These are phyloP conservation scores for Diplodia intermedia DNA, from an alignment of 2,329 filamentous ascomycete genomes.

Conservation along the genomic window DNA sequence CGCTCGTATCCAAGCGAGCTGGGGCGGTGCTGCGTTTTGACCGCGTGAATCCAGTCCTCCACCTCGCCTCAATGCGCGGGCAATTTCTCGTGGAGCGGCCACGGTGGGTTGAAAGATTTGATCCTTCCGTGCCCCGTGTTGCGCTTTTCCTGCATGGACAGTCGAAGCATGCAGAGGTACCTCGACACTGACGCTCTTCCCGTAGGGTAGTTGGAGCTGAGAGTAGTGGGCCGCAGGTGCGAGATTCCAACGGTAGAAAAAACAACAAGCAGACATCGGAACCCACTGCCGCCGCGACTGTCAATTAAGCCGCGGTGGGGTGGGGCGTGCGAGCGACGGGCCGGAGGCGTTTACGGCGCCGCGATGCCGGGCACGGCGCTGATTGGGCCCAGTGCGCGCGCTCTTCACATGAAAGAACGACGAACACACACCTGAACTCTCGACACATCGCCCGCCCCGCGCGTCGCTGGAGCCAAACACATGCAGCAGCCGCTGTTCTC, in stretches of 20 bases:
- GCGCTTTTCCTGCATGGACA: too few relatives aligned
- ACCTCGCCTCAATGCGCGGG: neutral
- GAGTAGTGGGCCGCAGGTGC: too few relatives aligned
- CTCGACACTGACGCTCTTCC: too few relatives aligned
- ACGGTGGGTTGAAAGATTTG: neutral
- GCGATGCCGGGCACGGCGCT: conserved; percentile 10
- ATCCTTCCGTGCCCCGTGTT: too few relatives aligned
- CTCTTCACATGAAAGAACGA: conserved; percentile 5
- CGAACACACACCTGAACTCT: neutral
- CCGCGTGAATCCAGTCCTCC: neutral
- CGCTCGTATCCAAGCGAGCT: neutral
- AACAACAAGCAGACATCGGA: too few relatives aligned
- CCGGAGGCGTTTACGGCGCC: neutral
- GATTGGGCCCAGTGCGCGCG: neutral
- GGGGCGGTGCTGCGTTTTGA: conserved; percentile 11
- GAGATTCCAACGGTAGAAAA: too few relatives aligned
- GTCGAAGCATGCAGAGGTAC: too few relatives aligned
- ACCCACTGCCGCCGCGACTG: too few relatives aligned
- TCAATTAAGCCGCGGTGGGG: too few relatives aligned
- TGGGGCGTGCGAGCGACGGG: neutral
- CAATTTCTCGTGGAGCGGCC: neutral
- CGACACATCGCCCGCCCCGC: neutral
- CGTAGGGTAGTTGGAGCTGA: too few relatives aligned
- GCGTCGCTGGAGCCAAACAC: conserved; percentile 6
- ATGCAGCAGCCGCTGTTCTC: conserved; percentile 4